phyloP scores from a whole-genome alignment of 202 grass and related monocot genomes.

The Saccharum hybrid region DNA sequence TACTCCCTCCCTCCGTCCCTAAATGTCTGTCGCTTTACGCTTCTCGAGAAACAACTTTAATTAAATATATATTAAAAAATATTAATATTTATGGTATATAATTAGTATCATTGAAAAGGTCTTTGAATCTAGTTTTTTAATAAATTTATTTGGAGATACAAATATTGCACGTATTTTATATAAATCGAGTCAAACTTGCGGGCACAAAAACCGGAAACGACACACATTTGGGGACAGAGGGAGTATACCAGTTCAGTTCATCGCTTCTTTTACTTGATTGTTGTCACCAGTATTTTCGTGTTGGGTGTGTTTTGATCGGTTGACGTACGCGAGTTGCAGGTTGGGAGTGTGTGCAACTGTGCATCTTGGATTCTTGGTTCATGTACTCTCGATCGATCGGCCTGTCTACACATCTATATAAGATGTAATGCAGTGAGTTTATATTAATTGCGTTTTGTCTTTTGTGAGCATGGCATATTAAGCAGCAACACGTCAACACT shows the following conservation, averaged over 20 bases:
- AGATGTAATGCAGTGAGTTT: slow-evolving; percentile 19
- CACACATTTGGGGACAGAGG: too few species aligned
- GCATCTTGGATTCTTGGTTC: not conserved
- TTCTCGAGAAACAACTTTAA: too few species aligned
- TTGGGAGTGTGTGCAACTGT: not conserved
- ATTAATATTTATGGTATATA: too few species aligned
- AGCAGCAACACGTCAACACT: not conserved
- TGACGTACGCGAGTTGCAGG: not conserved
- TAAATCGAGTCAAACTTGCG: too few species aligned
- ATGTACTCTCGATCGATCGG: not conserved
- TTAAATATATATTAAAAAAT: too few species aligned
- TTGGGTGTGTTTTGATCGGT: slow-evolving; percentile 34
- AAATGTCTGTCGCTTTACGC: too few species aligned
- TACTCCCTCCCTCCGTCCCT: too few species aligned
- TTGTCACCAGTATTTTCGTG: not conserved
- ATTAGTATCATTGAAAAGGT: too few species aligned
- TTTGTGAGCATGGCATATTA: not conserved
- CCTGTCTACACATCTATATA: slow-evolving; percentile 22
- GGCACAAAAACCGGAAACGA: too few species aligned
- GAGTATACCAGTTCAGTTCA: not conserved
- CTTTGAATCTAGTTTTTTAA: too few species aligned
- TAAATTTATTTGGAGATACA: too few species aligned
- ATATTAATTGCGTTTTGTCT: not conserved
- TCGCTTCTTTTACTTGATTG: not conserved
- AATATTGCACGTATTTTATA: too few species aligned